Percentiles rank a stretch among this genome's conserved stretches.
Evolutionary conservation across 192 early-diverging fungal species (phyloP).

Genomic region (Coemansia interrupta): DNA sequence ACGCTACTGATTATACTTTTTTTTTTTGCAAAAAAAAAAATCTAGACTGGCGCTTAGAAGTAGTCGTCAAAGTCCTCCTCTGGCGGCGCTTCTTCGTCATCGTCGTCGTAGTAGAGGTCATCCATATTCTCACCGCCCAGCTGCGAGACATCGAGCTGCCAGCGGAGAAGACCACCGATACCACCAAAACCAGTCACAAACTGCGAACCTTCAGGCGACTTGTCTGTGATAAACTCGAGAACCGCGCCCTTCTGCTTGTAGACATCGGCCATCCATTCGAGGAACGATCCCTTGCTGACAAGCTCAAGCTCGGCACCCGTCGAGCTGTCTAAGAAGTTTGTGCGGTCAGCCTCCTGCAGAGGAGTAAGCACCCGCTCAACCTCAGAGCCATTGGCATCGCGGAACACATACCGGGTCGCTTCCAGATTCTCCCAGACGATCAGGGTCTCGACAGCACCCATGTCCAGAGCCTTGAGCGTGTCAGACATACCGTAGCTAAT

Average conservation of each 20-base stretch:
- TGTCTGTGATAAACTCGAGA: constrained; percentile 94
- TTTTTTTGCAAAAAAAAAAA: too few relatives aligned
- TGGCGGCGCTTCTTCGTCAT: constrained; percentile 16
- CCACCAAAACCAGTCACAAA: constrained; percentile 99
- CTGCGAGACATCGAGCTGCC: constrained; percentile 83
- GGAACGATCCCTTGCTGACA: constrained; percentile 71
- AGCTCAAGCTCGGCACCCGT: constrained; percentile 77
- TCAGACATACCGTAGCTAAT: constrained; percentile 94
- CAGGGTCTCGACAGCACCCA: constrained; percentile 97
- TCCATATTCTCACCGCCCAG: constrained; percentile 64
- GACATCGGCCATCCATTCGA: constrained; percentile 98
- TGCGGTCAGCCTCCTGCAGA: constrained; percentile 77
- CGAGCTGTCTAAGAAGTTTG: constrained; percentile 65
- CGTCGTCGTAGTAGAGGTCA: constrained; percentile 57
- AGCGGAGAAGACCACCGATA: constrained; percentile 92
- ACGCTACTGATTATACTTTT: too few relatives aligned
- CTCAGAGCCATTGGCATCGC: constrained; percentile 68
- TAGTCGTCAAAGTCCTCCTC: constrained; percentile 25
- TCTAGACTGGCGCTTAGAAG: constrained; percentile 8
- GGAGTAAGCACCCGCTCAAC: constrained; percentile 73
- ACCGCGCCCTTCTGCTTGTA: constrained; percentile 94
- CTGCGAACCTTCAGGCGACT: constrained; percentile 93
- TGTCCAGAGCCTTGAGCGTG: constrained; percentile 91
- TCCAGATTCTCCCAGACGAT: constrained; percentile 98
- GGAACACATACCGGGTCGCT: constrained; percentile 70